Evolutionary conservation across 345 rosid species (phyloP), one percentile per base, ranked within the genome.

Genomic region (Clarkia xantiana): DNA sequence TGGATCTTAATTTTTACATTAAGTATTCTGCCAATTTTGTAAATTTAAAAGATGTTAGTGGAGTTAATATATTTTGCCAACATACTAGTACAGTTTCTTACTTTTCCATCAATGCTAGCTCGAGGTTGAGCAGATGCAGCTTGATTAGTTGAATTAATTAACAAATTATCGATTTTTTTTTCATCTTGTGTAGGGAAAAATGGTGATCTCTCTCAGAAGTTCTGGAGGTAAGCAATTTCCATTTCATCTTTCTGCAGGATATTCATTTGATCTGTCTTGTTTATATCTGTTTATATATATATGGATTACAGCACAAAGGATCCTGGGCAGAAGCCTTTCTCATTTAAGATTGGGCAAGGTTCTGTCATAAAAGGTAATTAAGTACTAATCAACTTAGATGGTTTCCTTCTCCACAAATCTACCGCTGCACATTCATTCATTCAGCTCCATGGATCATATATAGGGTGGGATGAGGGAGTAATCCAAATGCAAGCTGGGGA

Each of bases 381-480:
- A 36, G 11, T 39, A 15, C 14, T 38, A 9, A 12, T 22, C 42
- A 13, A 15, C 16, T 52, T 22, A 22, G 25, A 22, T 22, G 25
- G 2, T 2, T 22, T 22, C 5, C 25, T 22, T 22, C 25, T 5
- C 25, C 25, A 22, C 25, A 22, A 22, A 22, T 22, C 2, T 22
- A 22, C 25, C 5, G 25, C 5, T 22, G 25, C 3, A 22, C 3
- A 22, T 22, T 22, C 25, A 22, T 22, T 22, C 25, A 5, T 22
- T 22, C 5, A 22, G 25, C 25, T 43, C 5, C 15, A 11, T 17
- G 12, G 55, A 36, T 10, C 11, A 38, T 42, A 17, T 76, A 60
- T 63, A 90, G 97, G 97, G 67, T 86, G 95, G 95, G 97, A 90
- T 77, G 97, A 86, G 79, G 97, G 97, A 50, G 97, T 90, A 57